Evolutionary conservation across 2,329 filamentous ascomycete genomes (phyloP).

Genomic region (Alternaria sp.): DNA sequence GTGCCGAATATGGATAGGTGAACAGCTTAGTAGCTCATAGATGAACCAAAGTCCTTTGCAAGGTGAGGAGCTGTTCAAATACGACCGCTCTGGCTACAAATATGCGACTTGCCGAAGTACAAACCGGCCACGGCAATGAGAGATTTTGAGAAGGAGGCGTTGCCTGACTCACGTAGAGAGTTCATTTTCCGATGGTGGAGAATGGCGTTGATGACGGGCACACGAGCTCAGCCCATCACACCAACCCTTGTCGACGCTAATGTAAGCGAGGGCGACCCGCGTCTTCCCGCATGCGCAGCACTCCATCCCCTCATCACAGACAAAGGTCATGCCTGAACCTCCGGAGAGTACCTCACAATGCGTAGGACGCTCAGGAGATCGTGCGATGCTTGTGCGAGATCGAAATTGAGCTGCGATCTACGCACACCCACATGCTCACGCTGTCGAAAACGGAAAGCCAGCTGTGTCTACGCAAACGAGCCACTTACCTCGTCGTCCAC

Average conservation of each 20-base stretch:
- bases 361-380: slow-evolving; percentile 63
- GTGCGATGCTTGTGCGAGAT: slow-evolving; percentile 62
- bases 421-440: slow-evolving; percentile 62
- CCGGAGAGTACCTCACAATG: slow-evolving; percentile 47
- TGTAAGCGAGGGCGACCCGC: background rate
- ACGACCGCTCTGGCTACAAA: background rate
- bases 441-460: slow-evolving; percentile 56
- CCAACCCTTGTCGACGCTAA: background rate
- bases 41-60: background rate
- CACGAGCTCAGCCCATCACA: background rate
- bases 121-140: background rate
- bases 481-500: slow-evolving; percentile 45
- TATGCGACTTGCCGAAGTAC: background rate
- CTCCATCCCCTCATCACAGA: background rate
- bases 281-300: background rate
- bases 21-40: background rate
- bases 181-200: background rate
- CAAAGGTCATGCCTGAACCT: background rate
- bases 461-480: slow-evolving; percentile 62
- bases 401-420: slow-evolving; percentile 64
- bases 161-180: background rate
- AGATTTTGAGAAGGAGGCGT: background rate
- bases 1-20: background rate
- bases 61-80: background rate
- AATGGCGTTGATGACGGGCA: background rate